phyloP scores from a whole-genome alignment of 2,329 filamentous ascomycete genomes.

The Botrytis aclada region DNA sequence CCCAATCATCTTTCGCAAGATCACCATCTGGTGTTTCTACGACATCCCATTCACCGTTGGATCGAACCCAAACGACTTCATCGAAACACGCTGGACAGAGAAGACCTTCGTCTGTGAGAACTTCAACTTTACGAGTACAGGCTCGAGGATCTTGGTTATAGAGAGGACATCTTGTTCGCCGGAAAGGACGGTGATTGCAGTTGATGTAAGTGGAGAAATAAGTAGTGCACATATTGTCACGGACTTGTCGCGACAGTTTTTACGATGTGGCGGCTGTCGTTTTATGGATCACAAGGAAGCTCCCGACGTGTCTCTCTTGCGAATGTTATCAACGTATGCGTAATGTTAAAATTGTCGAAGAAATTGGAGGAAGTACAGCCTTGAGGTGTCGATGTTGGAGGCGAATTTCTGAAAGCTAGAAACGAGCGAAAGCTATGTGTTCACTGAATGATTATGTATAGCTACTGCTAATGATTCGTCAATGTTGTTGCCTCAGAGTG shows the following conservation, averaged over 20 bases:
- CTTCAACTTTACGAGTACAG: constrained; percentile 2
- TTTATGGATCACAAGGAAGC: not conserved
- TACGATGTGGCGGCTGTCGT: not conserved
- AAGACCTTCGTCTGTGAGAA: not conserved
- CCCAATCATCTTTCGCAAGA: constrained; percentile 15
- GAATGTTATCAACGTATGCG: not conserved
- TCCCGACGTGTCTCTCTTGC: not conserved
- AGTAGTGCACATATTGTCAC: constrained; percentile 10
- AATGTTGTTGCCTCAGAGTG: not conserved
- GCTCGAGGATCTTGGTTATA: not conserved
- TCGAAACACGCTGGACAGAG: constrained; percentile 10
- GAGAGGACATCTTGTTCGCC: not conserved
- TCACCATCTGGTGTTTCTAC: constrained; percentile 14
- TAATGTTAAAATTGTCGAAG: not conserved
- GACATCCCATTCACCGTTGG: constrained; percentile 15
- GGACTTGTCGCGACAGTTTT: not conserved
- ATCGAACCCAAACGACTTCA: constrained; percentile 8
- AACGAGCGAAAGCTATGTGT: not conserved
- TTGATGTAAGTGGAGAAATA: constrained; percentile 11
- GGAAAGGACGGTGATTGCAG: constrained; percentile 7
- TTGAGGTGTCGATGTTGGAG: not conserved
- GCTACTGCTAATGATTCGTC: not conserved
- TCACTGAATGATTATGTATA: not conserved
- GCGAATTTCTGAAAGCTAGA: not conserved
- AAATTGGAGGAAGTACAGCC: not conserved